Conservation (phyloP, 805 yeast species). For the Candida methanosorbosa region DNA sequence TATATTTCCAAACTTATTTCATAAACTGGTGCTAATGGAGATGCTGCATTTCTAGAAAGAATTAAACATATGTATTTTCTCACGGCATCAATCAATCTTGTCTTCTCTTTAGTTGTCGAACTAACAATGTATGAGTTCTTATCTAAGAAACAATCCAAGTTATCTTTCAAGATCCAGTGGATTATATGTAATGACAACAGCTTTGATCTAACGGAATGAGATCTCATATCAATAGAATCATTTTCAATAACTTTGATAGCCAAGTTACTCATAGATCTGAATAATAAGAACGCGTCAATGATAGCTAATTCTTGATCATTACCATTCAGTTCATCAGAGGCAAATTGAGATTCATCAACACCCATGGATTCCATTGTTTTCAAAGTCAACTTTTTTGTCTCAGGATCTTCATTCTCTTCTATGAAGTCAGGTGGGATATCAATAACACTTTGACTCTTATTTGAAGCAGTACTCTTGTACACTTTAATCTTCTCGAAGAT, state of each 20-base stretch:
- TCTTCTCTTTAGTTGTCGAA: constrained; percentile 41
- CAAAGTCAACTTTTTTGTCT: constrained; percentile 34
- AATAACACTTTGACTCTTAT: neutral
- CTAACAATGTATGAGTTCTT: constrained; percentile 44
- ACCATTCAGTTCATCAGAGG: constrained; percentile 32
- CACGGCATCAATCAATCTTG: constrained; percentile 67
- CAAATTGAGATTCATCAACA: constrained; percentile 47
- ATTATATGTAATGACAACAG: constrained; percentile 80
- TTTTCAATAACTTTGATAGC: constrained; percentile 79
- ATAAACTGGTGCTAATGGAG: constrained; percentile 83
- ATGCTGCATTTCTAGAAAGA: constrained; percentile 86
- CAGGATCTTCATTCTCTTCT: constrained; percentile 46
- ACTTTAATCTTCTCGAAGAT: constrained; percentile 62
- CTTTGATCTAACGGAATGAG: constrained; percentile 90
- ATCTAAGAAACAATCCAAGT: constrained; percentile 71
- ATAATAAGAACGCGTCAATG: constrained; percentile 87
- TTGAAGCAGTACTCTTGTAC: neutral
- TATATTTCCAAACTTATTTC: constrained; percentile 88
- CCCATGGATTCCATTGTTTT: constrained; percentile 49
- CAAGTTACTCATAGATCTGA: constrained; percentile 91
- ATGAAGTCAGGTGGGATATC: constrained; percentile 36
- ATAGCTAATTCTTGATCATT: constrained; percentile 62
- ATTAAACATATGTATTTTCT: constrained; percentile 78
- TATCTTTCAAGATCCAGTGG: constrained; percentile 77
- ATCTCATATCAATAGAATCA: constrained; percentile 72